Conservation (phyloP, 768 basidiomycete species). For the Hydnum rufescens region DNA sequence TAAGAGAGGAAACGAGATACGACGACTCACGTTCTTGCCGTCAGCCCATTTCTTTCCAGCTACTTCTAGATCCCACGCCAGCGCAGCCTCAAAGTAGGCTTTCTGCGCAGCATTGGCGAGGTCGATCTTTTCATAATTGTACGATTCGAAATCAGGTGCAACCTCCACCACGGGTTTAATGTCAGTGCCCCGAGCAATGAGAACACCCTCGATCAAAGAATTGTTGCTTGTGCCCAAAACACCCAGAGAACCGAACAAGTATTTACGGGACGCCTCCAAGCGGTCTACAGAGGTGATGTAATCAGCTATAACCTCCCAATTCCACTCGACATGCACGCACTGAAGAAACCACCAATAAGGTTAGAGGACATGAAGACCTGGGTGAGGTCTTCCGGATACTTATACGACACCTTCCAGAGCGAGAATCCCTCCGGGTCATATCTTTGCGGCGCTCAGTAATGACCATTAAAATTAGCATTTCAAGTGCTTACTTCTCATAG, state of each 20-base stretch:
- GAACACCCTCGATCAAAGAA: conserved; percentile 59
- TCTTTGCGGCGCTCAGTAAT: conserved; percentile 29
- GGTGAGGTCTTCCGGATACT: conserved; percentile 88
- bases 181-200: conserved; percentile 72
- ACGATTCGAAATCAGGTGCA: conserved; percentile 87
- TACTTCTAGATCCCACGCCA: conserved; percentile 85
- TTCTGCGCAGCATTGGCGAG: conserved; percentile 54
- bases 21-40: conserved; percentile 60
- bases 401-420: conserved; percentile 84
- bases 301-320: not conserved
- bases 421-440: conserved; percentile 82
- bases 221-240: conserved; percentile 69
- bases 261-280: conserved; percentile 90
- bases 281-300: conserved; percentile 32
- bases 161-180: conserved; percentile 46
- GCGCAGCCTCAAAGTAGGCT: conserved; percentile 76
- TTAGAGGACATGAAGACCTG: conserved; percentile 88
- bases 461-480: too few relatives aligned
- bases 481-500: conserved; percentile 77
- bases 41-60: conserved; percentile 83
- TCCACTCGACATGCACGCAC: conserved; percentile 8
- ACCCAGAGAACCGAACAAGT: conserved; percentile 73
- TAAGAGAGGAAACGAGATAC: not conserved
- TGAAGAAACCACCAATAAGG: conserved; percentile 86
- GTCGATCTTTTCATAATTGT: conserved; percentile 61